Evolutionary conservation across 1,284 basidiomycete genomes (phyloP).

Genomic region (Trichosporon asahii): DNA sequence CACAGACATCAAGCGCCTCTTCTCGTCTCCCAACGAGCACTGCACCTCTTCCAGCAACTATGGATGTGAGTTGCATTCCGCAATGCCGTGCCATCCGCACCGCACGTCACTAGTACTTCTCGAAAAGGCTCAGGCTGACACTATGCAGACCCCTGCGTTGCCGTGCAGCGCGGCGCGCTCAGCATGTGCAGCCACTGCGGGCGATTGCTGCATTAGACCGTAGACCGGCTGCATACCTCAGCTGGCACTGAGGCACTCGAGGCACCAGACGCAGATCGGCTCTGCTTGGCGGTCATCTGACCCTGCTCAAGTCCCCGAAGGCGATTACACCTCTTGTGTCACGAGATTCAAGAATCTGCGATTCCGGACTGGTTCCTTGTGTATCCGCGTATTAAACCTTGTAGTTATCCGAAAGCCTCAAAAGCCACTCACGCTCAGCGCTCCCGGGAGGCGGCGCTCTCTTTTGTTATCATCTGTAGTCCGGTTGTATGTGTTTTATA

Average conservation of each 20-base stretch:
- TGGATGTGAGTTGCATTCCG: slow-evolving; percentile 3
- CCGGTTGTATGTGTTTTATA: background rate
- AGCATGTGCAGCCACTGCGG: slow-evolving; percentile 8
- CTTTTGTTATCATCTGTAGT: slow-evolving; percentile 2
- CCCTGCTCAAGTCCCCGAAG: background rate
- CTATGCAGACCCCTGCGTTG: background rate
- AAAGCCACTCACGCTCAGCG: background rate
- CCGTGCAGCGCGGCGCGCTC: slow-evolving; percentile 2
- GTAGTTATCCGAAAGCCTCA: slow-evolving; percentile 6
- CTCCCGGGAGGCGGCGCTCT: background rate
- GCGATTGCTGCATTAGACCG: background rate
- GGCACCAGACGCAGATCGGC: background rate
- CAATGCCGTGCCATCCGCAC: background rate
- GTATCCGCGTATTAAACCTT: slow-evolving; percentile 9
- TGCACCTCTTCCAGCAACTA: slow-evolving; percentile 6
- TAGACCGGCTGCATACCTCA: background rate
- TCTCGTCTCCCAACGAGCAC: slow-evolving; percentile 6
- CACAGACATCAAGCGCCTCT: slow-evolving; percentile 1
- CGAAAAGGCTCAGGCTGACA: background rate
- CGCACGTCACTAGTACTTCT: background rate
- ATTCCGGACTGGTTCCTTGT: slow-evolving; percentile 8
- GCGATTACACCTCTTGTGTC: background rate
- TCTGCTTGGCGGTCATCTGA: background rate
- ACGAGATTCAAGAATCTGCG: slow-evolving; percentile 6
- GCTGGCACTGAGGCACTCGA: background rate